Percentiles rank a stretch among this genome's conserved stretches.
Evolutionary conservation across 345 rosid species (phyloP).

Genomic region (Euphorbia pulcherrima): DNA sequence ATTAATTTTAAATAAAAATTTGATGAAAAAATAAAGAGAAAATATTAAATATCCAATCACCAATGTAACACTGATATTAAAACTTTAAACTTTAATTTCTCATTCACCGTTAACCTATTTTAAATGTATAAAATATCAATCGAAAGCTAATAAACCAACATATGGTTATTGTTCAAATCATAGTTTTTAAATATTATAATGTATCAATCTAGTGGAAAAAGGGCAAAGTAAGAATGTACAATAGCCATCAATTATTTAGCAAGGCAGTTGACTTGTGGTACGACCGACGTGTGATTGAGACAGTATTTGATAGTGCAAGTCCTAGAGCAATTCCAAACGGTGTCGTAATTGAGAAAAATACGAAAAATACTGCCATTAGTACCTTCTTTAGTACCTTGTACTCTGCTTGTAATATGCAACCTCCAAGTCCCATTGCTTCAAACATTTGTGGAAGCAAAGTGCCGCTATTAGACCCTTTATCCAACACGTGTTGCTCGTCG

Average conservation of each 20-base stretch:
- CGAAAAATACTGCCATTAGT: conserved; percentile 55
- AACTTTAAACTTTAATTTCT: too few species aligned
- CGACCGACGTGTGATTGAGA: conserved; percentile 4
- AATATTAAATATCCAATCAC: too few species aligned
- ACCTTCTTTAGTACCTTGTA: conserved; percentile 1
- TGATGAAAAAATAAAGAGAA: too few species aligned
- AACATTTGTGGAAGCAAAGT: conserved; percentile 66
- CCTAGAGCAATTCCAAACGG: conserved; percentile 66
- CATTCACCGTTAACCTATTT: too few species aligned
- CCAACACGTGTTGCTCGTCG: conserved; percentile 45
- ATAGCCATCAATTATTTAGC: neutral
- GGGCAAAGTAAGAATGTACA: neutral
- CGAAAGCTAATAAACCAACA: too few species aligned
- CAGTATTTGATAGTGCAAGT: conserved; percentile 28
- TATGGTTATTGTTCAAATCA: too few species aligned
- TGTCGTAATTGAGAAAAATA: conserved; percentile 50
- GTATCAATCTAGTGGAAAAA: too few species aligned
- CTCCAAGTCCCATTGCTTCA: conserved; percentile 78
- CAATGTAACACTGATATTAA: too few species aligned
- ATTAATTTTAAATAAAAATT: too few species aligned
- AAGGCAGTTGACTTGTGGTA: neutral
- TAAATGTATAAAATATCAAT: too few species aligned
- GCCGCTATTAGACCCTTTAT: conserved; percentile 57
- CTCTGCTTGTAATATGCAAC: conserved; percentile 39
- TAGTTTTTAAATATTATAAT: too few species aligned